phyloP scores from a whole-genome alignment of 1,284 basidiomycete species.

The Amylostereum chailletii region DNA sequence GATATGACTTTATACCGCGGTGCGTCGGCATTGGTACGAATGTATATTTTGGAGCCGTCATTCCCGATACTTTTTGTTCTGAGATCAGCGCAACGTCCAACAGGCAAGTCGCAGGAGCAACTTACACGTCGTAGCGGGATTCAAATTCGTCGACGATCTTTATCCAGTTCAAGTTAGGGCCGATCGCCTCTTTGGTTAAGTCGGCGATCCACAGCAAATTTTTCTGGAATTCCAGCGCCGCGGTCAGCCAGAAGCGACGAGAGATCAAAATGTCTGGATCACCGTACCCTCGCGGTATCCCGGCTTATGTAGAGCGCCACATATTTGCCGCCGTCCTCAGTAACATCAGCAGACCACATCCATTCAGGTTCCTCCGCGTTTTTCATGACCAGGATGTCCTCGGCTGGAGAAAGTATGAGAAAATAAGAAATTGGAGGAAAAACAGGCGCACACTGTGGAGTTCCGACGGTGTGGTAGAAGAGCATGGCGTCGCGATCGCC shows the following conservation, averaged over 20 bases:
- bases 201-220: conserved; percentile 71
- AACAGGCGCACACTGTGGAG: conserved; percentile 47
- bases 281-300: conserved; percentile 57
- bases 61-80: conserved; percentile 45
- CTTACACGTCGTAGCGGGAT: conserved; percentile 55
- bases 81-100: not conserved
- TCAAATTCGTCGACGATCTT: conserved; percentile 61
- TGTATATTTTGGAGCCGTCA: conserved; percentile 56
- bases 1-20: conserved; percentile 61
- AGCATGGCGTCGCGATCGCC: conserved; percentile 64
- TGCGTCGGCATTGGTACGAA: conserved; percentile 60
- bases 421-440: not conserved
- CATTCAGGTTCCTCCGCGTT: conserved; percentile 58
- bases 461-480: conserved; percentile 68
- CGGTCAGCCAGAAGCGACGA: not conserved
- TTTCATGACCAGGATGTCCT: conserved; percentile 61
- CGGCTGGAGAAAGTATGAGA: conserved; percentile 29
- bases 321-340: conserved; percentile 59
- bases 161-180: conserved; percentile 58
- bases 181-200: conserved; percentile 47
- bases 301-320: conserved; percentile 45
- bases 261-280: not conserved
- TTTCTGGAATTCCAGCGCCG: conserved; percentile 34
- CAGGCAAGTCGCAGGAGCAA: conserved; percentile 7
- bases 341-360: conserved; percentile 52